phyloP scores from a whole-genome alignment of 2,329 filamentous ascomycete species.

The Xylaria sp. region DNA sequence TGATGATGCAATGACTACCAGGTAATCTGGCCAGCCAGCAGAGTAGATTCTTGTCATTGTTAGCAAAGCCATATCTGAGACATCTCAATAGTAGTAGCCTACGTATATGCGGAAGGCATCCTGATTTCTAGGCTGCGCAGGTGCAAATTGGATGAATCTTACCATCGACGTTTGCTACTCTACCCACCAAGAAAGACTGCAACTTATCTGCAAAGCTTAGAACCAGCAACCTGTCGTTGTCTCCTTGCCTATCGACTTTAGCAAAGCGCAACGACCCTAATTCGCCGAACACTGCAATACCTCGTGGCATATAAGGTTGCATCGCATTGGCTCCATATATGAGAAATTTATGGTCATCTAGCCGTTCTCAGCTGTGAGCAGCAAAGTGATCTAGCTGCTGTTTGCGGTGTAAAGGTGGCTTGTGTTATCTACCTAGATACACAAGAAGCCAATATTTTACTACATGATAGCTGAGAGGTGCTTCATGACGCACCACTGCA shows the following conservation, averaged over 20 bases:
- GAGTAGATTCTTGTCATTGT: not conserved
- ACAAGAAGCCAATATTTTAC: conserved; percentile 20
- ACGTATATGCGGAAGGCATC: not conserved
- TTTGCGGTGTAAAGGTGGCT: not conserved
- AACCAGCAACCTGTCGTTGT: not conserved
- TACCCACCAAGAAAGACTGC: not conserved
- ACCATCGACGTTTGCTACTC: not conserved
- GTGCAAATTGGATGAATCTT: not conserved
- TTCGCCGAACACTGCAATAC: not conserved
- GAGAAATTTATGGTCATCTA: conserved; percentile 1
- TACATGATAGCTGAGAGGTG: conserved; percentile 5
- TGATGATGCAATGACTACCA: conserved; percentile 1
- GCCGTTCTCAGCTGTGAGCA: conserved; percentile 10
- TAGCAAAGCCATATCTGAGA: not conserved
- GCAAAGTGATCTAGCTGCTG: conserved; percentile 1
- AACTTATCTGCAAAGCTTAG: not conserved
- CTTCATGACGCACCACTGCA: conserved; percentile 22
- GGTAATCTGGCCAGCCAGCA: not conserved
- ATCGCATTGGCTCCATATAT: not conserved
- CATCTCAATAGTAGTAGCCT: not conserved
- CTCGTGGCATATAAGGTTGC: not conserved
- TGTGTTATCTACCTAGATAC: conserved; percentile 24
- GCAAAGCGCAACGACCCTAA: not conserved
- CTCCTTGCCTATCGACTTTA: not conserved
- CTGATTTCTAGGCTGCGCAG: not conserved